These are phyloP conservation scores for Avena sativa DNA, from an alignment of 176 grass and related monocot genomes.

Conservation along the genomic window DNA sequence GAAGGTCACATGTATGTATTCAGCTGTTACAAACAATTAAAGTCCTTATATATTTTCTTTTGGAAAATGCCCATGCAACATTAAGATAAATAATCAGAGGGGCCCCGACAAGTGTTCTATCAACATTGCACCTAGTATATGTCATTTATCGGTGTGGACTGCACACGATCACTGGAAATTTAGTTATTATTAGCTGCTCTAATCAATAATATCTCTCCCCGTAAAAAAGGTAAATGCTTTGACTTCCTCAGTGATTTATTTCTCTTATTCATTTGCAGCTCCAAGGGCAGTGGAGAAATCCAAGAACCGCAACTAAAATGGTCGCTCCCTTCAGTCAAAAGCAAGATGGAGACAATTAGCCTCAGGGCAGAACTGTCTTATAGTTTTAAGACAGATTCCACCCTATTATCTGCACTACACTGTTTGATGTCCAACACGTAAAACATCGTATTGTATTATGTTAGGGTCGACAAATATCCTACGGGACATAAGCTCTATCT, in stretches of 20 bases:
- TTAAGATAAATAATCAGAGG: background rate
- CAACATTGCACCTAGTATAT: conserved; percentile 1
- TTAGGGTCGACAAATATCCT: background rate
- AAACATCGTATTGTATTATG: conserved; percentile 18
- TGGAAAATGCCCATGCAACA: background rate
- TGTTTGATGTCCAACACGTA: conserved; percentile 52
- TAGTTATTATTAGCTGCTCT: conserved; percentile 5
- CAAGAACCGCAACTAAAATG: conserved; percentile 64
- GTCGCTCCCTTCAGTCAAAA: conserved; percentile 36
- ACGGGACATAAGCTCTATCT: conserved; percentile 50
- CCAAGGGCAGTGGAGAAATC: conserved; percentile 56
- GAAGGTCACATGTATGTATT: conserved; percentile 12
- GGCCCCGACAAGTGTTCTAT: background rate
- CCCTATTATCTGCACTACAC: conserved; percentile 48
- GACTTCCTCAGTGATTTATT: background rate
- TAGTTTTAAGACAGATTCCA: conserved; percentile 2
- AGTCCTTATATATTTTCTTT: background rate
- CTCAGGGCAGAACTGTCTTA: conserved; percentile 23
- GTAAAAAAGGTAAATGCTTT: background rate
- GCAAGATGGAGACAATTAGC: conserved; percentile 33
- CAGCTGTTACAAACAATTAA: background rate
- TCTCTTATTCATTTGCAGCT: conserved; percentile 41
- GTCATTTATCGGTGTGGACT: background rate
- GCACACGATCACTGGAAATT: background rate
- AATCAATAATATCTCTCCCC: background rate